Evolutionary conservation across 176 grass and related monocot species (phyloP), one percentile per base, ranked within the genome.

Genomic region (Avena sativa): DNA sequence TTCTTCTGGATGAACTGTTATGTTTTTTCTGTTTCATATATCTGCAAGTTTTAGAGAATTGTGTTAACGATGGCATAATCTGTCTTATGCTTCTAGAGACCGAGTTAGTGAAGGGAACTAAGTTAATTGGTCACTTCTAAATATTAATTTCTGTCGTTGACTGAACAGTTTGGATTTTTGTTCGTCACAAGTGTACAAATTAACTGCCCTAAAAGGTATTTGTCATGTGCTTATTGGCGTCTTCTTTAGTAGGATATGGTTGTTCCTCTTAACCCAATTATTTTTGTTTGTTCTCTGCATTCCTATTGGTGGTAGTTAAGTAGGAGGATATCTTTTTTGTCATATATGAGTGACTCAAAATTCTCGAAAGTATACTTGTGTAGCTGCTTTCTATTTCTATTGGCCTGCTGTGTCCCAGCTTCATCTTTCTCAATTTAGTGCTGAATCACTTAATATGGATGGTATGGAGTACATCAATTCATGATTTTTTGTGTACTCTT

Each of bases 1-100:
- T 7, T 44, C 16, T 59, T 46, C 56, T 63, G n/a, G 44, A 28
- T 71, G 30, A 5, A 7, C 44, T 74, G 68, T 20, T 83, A 61
- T 50, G 26, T 20, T 79, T 61, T 61, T 79, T 59, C 56, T 9
- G 17, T 79, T 36, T 2, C 7, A 48, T 48, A 48, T 48, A 48
- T 48, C 9, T 10, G 46, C 76, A 83, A 44, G 79, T 84, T 64
- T 84, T 91, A 85, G 89, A 88, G n/a, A 76, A 71, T 80, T 12
- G 12, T 87, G 70, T 61, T 88, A 68, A 75, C 43, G 20, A 51
- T 85, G 81, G 81, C 76, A 88, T 76, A 85, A 58, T 58, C 11
- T 64, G 61, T 64, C 61, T 64, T 64, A 46, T 16, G 49, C 50
- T 71, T 83, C 15, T 78, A 73, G 63, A 81, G 76, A 84, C 34